A percentile compares a stretch with the other conserved stretches of the same genome.
Evolutionary conservation across 805 yeast genomes (phyloP).

Genomic region (Starmera caribaea): DNA sequence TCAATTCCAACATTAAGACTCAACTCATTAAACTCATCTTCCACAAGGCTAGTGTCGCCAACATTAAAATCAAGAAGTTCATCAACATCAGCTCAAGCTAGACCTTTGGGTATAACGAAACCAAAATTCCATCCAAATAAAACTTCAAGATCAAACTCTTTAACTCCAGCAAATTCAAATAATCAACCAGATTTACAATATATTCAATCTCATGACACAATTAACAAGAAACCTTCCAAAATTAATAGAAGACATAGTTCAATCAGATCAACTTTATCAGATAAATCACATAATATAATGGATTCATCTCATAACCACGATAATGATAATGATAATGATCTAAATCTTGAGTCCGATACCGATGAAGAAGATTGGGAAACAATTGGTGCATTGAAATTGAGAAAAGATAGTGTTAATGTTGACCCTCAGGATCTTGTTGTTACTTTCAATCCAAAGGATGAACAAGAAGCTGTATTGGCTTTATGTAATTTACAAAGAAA

Average conservation of each 20-base stretch:
- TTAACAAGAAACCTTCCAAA: constrained; percentile 1
- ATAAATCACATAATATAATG: constrained; percentile 19
- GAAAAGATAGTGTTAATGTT: constrained; percentile 19
- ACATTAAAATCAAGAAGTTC: constrained; percentile 7
- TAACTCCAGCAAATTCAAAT: constrained; percentile 26
- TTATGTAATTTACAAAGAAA: constrained; percentile 41
- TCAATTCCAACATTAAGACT: constrained; percentile 17
- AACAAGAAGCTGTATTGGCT: constrained; percentile 56
- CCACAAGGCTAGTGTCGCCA: constrained; percentile 4
- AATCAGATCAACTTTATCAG: constrained; percentile 34
- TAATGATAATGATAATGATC: constrained; percentile 17
- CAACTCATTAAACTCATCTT: constrained; percentile 14
- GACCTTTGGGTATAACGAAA: constrained; percentile 15
- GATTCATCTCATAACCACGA: constrained; percentile 20
- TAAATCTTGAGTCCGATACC: constrained; percentile 47
- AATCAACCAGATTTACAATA: constrained; percentile 1
- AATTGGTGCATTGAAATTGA: constrained; percentile 68
- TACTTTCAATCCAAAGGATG: constrained; percentile 13
- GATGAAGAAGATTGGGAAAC: constrained; percentile 97
- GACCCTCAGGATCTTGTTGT: constrained; percentile 1
- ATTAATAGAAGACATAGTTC: constrained; percentile 16
- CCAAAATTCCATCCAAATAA: constrained; percentile 10
- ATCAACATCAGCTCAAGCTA: constrained; percentile 6
- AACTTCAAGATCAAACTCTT: constrained; percentile 24
- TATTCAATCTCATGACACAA: background rate